phyloP scores from a whole-genome alignment of 768 basidiomycete species.

The Suillus bovinus region DNA sequence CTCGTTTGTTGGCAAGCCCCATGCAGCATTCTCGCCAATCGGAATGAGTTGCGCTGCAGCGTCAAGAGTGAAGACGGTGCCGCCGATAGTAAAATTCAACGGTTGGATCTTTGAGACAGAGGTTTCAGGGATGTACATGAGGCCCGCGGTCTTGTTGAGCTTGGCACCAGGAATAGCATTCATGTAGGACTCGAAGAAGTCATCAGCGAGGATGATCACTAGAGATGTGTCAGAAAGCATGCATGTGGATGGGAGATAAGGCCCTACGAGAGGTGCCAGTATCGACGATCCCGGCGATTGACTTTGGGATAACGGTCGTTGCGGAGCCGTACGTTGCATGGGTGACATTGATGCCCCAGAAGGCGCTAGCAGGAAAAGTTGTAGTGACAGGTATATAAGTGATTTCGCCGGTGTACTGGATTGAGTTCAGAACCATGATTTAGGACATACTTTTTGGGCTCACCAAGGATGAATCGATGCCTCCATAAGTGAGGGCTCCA shows the following conservation, averaged over 20 bases:
- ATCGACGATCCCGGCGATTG: conserved; percentile 31
- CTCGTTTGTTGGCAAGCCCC: conserved; percentile 17
- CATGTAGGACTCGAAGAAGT: too few species aligned
- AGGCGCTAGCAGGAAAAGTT: conserved; percentile 25
- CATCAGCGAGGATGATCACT: conserved; percentile 25
- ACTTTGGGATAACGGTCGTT: conserved; percentile 16
- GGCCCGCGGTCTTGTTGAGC: too few species aligned
- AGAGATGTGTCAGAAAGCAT: neutral
- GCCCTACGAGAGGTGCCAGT: conserved; percentile 31
- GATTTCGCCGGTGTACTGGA: conserved; percentile 26
- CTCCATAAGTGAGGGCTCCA: too few species aligned
- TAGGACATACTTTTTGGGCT: too few species aligned
- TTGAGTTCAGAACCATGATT: too few species aligned
- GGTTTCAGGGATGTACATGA: too few species aligned
- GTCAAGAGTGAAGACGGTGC: conserved; percentile 14
- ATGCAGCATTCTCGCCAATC: conserved; percentile 14
- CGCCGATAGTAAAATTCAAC: conserved; percentile 18
- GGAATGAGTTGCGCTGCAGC: conserved; percentile 23
- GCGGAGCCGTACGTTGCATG: conserved; percentile 18
- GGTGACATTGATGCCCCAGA: conserved; percentile 33
- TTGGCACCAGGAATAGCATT: too few species aligned
- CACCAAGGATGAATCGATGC: too few species aligned
- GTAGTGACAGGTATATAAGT: conserved; percentile 28
- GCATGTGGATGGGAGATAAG: too few species aligned
- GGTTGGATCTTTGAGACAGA: conserved; percentile 16